These are phyloP conservation scores for Coemansia sp. DNA, from an alignment of 192 early-diverging fungal genomes.

Conservation along the genomic window DNA sequence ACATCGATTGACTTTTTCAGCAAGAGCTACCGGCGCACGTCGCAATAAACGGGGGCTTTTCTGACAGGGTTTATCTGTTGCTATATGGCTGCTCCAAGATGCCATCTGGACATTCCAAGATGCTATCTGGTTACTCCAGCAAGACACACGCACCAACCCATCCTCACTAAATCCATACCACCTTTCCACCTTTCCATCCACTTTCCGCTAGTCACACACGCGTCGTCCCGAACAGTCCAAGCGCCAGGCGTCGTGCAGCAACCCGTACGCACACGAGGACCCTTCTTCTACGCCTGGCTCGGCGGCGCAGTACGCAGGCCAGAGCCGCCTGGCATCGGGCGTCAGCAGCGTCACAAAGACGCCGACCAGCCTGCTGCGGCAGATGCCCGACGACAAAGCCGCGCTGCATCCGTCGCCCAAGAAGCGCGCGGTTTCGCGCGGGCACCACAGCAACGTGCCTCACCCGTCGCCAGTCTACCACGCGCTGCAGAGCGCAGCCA, in stretches of 20 bases:
- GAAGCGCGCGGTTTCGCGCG: slow-evolving; percentile 50
- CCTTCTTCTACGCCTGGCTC: background rate
- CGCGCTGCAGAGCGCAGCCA: background rate
- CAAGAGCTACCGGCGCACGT: too few species aligned
- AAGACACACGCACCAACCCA: too few species aligned
- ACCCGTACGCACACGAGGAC: background rate
- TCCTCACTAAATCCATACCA: background rate
- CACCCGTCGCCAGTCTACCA: slow-evolving; percentile 46
- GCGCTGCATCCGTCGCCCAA: slow-evolving; percentile 44
- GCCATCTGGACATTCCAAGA: too few species aligned
- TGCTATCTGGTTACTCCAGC: too few species aligned
- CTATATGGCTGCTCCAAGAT: too few species aligned
- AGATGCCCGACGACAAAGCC: slow-evolving; percentile 33
- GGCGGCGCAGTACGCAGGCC: background rate
- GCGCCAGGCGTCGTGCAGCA: background rate
- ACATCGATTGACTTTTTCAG: too few species aligned
- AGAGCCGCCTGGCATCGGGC: slow-evolving; percentile 3
- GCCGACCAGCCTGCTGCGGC: slow-evolving; percentile 26
- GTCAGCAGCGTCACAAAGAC: slow-evolving; percentile 10
- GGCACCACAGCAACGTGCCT: slow-evolving; percentile 38
- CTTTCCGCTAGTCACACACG: background rate
- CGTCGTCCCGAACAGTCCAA: background rate
- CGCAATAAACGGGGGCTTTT: too few species aligned
- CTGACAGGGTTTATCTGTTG: too few species aligned
- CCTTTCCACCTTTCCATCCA: background rate